Conservation (phyloP, 257 asterid species). For the Petunia axillaris region DNA sequence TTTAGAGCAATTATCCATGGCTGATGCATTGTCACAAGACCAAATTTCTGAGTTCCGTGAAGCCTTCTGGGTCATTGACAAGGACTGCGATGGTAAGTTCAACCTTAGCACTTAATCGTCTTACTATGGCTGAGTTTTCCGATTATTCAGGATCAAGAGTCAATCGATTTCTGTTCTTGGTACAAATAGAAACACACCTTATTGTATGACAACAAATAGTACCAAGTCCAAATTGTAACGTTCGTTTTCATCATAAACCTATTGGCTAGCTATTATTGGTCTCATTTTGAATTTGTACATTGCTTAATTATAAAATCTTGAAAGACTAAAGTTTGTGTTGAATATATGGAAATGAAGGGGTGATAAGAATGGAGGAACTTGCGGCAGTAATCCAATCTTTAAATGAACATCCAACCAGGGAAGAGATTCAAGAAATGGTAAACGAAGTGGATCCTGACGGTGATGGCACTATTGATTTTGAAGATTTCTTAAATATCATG, state of each 20-base stretch:
- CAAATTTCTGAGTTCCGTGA: constrained; percentile 63
- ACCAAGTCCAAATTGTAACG: too few species aligned
- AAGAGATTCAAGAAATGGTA: constrained; percentile 66
- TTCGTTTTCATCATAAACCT: too few species aligned
- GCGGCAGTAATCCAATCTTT: constrained; percentile 56
- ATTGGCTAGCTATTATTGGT: too few species aligned
- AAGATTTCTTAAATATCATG: constrained; percentile 62
- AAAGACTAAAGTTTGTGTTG: background rate
- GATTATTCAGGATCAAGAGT: too few species aligned
- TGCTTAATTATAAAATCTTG: too few species aligned
- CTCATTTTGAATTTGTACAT: background rate
- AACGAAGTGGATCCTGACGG: constrained; percentile 61
- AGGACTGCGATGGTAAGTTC: constrained; percentile 56
- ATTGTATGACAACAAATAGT: too few species aligned
- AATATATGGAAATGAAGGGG: constrained; percentile 42
- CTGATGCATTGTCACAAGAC: constrained; percentile 49
- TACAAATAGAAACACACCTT: too few species aligned
- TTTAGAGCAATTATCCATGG: constrained; percentile 37
- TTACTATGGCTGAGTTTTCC: too few species aligned
- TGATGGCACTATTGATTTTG: constrained; percentile 56
- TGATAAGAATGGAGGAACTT: constrained; percentile 60
- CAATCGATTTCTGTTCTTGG: too few species aligned
- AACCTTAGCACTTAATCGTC: too few species aligned
- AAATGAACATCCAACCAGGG: constrained; percentile 60
- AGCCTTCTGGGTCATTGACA: constrained; percentile 61